These are phyloP conservation scores for Gnaphalium uliginosum DNA, from an alignment of 129 eudicot species.

Conservation along the genomic window DNA sequence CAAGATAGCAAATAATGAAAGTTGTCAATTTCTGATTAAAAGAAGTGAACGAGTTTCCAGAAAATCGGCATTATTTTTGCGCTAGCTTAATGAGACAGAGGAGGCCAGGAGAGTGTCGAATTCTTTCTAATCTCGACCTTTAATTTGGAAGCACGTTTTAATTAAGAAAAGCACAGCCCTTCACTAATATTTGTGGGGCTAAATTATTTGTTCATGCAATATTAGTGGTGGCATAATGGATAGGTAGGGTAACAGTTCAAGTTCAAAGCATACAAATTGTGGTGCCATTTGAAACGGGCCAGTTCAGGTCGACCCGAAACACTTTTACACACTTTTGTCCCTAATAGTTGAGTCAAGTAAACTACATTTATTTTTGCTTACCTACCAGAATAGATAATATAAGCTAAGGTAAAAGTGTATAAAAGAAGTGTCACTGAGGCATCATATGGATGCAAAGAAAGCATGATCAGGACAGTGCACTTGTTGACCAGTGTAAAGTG, in stretches of 20 bases:
- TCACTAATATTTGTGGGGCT: neutral
- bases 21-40: neutral
- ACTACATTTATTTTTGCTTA: neutral
- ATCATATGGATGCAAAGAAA: conserved; percentile 17
- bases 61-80: neutral
- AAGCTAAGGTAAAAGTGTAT: neutral
- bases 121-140: neutral
- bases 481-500: conserved; percentile 63
- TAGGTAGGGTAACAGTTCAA: neutral
- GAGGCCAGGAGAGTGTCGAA: neutral
- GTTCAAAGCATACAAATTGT: neutral
- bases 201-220: neutral
- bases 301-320: neutral
- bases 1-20: neutral
- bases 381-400: neutral
- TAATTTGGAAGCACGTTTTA: conserved; percentile 11
- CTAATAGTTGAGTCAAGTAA: neutral
- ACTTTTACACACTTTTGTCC: too few species aligned
- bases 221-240: neutral
- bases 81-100: neutral
- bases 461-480: conserved; percentile 31
- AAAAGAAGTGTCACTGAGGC: conserved; percentile 9
- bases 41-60: neutral
- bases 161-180: neutral
- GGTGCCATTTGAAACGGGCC: neutral